Base-by-base conservation (phyloP, 2,329 filamentous ascomycete species). In the Leptographium galeiforme region DNA sequence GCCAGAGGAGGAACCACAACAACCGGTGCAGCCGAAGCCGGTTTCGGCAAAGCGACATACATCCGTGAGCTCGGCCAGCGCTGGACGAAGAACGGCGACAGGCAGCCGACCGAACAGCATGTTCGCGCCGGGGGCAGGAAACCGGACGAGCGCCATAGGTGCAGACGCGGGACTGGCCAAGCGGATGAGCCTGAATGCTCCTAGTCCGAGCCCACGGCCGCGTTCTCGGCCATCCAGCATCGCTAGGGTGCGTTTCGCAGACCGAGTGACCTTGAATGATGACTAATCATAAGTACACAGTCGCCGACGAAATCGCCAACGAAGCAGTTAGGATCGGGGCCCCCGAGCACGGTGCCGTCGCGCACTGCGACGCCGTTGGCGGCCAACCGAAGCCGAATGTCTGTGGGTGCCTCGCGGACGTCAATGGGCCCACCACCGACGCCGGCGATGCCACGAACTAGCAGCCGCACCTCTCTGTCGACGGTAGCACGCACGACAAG, bases 251-350 rank as follows among this genome's bases (percentile, higher is more conserved):
- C 60, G 77, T 67, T 32, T 53, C 76, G 67, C 50, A n/a, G 30
- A 53, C 12, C 53, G 46, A 39, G 32, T 36, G 25, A 45, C 38
- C 41, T 18, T 13, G 13, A 4, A 3, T 19, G 11, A 7, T 25
- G 34, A 45, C 19, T 47, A 14, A 25, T 13, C 30, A 6, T 6
- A 10, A 13, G 13, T 18, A 6, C 14, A 11, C 43, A 89, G 82
- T 89, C 84, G 55, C 86, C 87, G 2, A 83, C 79, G 0, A 90
- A 87, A 62, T 90, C 86, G 1, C 87, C 87, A 2, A 87, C 84
- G 4, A 93, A 93, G 63, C 84, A 87, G 61, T 66, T 86, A 47
- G 73, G 67, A 40, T 73, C 81, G 2, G 68, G 70, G 4, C 64
- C 70, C 8, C 78, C 82, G 1, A 82, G 77, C 59, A 66, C 75